Evolutionary conservation across 1,284 basidiomycete genomes (phyloP), one percentile per base, ranked within the genome.

Genomic region (Exobasidium cylindrosporum): DNA sequence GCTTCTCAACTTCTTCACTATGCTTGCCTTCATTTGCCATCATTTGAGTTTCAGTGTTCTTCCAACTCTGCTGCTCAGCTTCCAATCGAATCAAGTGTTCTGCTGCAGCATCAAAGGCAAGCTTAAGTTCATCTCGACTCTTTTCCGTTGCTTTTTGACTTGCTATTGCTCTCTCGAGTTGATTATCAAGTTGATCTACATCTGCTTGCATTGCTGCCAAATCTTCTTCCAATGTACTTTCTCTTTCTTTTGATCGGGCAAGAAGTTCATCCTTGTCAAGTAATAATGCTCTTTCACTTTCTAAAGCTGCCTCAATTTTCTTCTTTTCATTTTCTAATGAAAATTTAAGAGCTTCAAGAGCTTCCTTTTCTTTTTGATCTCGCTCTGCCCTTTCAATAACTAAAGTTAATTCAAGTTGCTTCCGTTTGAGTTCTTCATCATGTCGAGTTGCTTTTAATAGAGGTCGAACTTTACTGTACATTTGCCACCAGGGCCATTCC

Each of bases 401-500:
- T 64, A 92, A 82, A 0, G 86, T 83, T 28, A 97, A 83, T 79
- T 98, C 95, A 2, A 88, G 85, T 65, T 96, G 90, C 80, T 96
- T 95, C 78, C 86, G 86, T 30, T 89, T 86, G 10, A 97, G 84
- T 80, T 97, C 95, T 45, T 96, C 92, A 74, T 98, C 95, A 67
- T 88, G 89, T 24, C 92, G 84, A 1, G 95, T 97, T 0, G 94
- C 95, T 17, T 91, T 90, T 11, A 99, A 85, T 13, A 98, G 81
- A 0, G 96, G 96, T 50, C 93, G 88, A 26, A 99, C 64, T 87
- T 85, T 96, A 17, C 91, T 93, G 80, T 96, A 99, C 17, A 98
- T 84, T 69, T 93, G 90, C 96, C 96, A 99, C 96, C 96, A 98
- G 0, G 96, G 93, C 96, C 95, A 98, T 62, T 95, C 91, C 54